Percentiles rank a stretch among this genome's conserved stretches.
phyloP scores from a whole-genome alignment of 1,284 basidiomycete genomes.

The Moesziomyces aphidis region DNA sequence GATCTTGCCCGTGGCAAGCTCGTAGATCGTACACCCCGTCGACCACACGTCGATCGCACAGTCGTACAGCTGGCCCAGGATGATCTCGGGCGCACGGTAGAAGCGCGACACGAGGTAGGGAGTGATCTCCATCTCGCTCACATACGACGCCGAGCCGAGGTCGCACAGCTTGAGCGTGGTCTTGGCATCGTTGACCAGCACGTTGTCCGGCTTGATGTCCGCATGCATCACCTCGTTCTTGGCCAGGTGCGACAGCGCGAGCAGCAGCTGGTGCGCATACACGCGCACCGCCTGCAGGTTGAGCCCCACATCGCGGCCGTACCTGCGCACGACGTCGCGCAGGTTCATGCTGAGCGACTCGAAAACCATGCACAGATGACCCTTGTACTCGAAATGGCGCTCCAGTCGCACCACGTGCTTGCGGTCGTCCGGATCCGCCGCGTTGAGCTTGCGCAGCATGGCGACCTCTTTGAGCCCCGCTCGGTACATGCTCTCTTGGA shows the following conservation, averaged over 20 bases:
- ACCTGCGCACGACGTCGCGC: conserved; percentile 97
- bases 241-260: conserved; percentile 83
- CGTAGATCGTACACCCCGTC: conserved; percentile 95
- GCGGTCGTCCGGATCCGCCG: conserved; percentile 94
- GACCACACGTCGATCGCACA: conserved; percentile 96
- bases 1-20: conserved; percentile 98
- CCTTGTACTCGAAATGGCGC: conserved; percentile 93
- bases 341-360: conserved; percentile 95
- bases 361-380: conserved; percentile 96
- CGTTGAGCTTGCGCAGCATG: conserved; percentile 85
- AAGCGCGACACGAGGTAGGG: conserved; percentile 98
- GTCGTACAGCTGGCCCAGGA: conserved; percentile 94
- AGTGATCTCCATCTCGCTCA: conserved; percentile 94
- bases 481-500: conserved; percentile 97
- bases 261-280: conserved; percentile 95
- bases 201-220: conserved; percentile 76
- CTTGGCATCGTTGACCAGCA: conserved; percentile 85
- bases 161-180: conserved; percentile 94
- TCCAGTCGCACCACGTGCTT: conserved; percentile 93
- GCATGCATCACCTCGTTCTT: conserved; percentile 96
- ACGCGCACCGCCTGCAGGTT: conserved; percentile 97
- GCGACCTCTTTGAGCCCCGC: conserved; percentile 92
- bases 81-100: conserved; percentile 98
- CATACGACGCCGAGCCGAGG: conserved; percentile 92
- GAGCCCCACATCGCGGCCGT: conserved; percentile 96